These are phyloP conservation scores for Galerina marginata DNA, from an alignment of 768 basidiomycete genomes.

Conservation along the genomic window DNA sequence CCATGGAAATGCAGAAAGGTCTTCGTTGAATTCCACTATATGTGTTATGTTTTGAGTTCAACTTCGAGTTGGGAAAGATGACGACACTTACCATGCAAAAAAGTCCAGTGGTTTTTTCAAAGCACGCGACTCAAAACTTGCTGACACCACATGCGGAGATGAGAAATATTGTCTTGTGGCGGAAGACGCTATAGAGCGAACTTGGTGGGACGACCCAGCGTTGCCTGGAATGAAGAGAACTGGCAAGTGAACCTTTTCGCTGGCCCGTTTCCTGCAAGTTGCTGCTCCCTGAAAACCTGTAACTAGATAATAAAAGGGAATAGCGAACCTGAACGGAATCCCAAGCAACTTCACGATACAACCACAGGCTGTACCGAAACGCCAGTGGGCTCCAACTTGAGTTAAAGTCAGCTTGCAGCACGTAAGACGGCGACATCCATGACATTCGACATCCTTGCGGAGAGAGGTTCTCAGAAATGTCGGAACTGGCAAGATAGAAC, in stretches of 20 bases:
- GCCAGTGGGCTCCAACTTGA: conserved; percentile 73
- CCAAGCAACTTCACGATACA: conserved; percentile 91
- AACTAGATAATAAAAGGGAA: background rate
- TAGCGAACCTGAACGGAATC: conserved; percentile 62
- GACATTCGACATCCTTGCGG: conserved; percentile 97
- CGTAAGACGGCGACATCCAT: conserved; percentile 92
- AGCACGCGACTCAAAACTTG: conserved; percentile 53
- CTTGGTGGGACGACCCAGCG: conserved; percentile 93
- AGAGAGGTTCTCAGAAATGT: conserved; percentile 60
- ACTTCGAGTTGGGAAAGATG: background rate
- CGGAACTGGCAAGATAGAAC: conserved; percentile 49
- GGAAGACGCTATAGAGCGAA: conserved; percentile 93
- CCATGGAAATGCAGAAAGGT: conserved; percentile 96
- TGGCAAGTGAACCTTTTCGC: conserved; percentile 63
- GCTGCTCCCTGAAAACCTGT: background rate
- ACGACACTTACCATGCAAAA: conserved; percentile 68
- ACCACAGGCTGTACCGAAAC: conserved; percentile 79
- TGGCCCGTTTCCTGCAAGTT: conserved; percentile 16
- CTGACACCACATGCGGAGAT: conserved; percentile 59
- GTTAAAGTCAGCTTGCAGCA: conserved; percentile 72
- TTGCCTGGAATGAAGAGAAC: conserved; percentile 98
- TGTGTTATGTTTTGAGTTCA: background rate
- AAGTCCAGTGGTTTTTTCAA: conserved; percentile 77
- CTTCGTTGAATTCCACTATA: conserved; percentile 95
- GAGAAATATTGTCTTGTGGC: conserved; percentile 81